Base-by-base conservation (phyloP, 2,329 filamentous ascomycete species). In the Ceratocystis ficicola region DNA sequence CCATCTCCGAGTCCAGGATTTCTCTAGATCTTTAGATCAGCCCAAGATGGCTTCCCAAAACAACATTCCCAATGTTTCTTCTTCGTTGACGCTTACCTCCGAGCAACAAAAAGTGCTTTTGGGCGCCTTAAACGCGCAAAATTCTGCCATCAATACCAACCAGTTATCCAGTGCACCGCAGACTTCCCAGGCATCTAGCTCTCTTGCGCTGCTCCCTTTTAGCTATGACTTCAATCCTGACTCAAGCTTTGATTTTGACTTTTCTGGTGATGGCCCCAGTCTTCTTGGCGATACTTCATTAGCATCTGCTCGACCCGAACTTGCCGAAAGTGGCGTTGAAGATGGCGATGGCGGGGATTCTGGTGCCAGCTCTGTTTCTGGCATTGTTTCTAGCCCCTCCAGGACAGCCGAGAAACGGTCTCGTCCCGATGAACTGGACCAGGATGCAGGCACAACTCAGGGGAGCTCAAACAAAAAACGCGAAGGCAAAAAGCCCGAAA, bases 81-180 rank as follows among this genome's bases (percentile, higher is more conserved):
- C 76, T 69, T 81, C 83, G 73, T 86, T 89, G 74, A 84, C 86
- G 72, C 81, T 91, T 70, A 89, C 87, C 68, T 85, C 86, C 69
- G 84, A 88, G 72, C 88, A 93, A 75, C 87, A 92, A 78, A 85
- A 83, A 72, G 79, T 92, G 68, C 80, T 93, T 57, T 85, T 89
- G 69, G 86, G 87, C 68, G 88, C 89, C 59, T 83, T 93, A 69
- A 90, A 90, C 73, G 83, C 76, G 65, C 73, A 76, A 69, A 66
- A 73, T 67, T 71, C 72, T 65, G 46, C 68, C 4, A 75, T 77
- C 15, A 71, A 73, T 68, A 74, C 72, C 65, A 30, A 30, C 52
- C 52, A 25, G n/a, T 17, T 57, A 30, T 70, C 73, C 44, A 70
- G 76, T 25, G 69, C 73, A n/a, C 73, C 72, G 68, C 76, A 77